Percentiles rank a stretch among this genome's conserved stretches.
These are phyloP conservation scores for Discostella stelligera DNA, from an alignment of 352 stramenopile species.

Conservation along the genomic window DNA sequence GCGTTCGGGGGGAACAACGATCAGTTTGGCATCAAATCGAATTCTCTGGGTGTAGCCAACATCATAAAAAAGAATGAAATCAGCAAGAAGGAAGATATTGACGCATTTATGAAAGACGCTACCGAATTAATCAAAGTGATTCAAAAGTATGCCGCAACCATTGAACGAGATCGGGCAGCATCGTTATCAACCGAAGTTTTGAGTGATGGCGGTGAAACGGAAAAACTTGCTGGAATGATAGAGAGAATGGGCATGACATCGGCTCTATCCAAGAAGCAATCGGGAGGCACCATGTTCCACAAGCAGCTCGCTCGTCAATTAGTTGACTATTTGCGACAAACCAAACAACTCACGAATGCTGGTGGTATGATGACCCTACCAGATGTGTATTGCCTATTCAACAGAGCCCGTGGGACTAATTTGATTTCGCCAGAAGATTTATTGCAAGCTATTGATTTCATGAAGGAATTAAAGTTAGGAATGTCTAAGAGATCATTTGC, in stretches of 20 bases:
- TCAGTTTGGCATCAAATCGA: slow-evolving; percentile 4
- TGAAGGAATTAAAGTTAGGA: slow-evolving; percentile 80
- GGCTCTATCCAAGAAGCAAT: slow-evolving; percentile 65
- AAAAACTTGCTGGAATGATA: slow-evolving; percentile 67
- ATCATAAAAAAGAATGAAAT: slow-evolving; percentile 17
- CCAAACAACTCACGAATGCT: slow-evolving; percentile 85
- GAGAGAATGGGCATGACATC: slow-evolving; percentile 82
- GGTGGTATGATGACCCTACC: slow-evolving; percentile 97
- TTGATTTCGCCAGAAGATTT: slow-evolving; percentile 97
- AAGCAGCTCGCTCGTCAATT: slow-evolving; percentile 78
- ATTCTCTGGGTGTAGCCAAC: background rate
- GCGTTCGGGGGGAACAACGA: slow-evolving; percentile 55
- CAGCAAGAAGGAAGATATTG: slow-evolving; percentile 56
- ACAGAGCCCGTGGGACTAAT: slow-evolving; percentile 94
- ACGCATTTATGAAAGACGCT: slow-evolving; percentile 74
- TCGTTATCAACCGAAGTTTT: slow-evolving; percentile 34
- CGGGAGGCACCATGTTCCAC: slow-evolving; percentile 59
- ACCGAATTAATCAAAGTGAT: slow-evolving; percentile 73
- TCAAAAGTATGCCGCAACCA: slow-evolving; percentile 73
- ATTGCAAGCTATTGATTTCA: slow-evolving; percentile 85
- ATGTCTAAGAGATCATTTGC: slow-evolving; percentile 92
- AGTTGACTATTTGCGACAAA: slow-evolving; percentile 75
- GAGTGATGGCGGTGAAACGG: slow-evolving; percentile 59
- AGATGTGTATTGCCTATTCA: slow-evolving; percentile 99
- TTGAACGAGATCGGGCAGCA: slow-evolving; percentile 52